Percentiles rank a stretch among this genome's conserved stretches.
Evolutionary conservation across 129 eudicot species (phyloP).

Genomic region (Flaveria robusta): DNA sequence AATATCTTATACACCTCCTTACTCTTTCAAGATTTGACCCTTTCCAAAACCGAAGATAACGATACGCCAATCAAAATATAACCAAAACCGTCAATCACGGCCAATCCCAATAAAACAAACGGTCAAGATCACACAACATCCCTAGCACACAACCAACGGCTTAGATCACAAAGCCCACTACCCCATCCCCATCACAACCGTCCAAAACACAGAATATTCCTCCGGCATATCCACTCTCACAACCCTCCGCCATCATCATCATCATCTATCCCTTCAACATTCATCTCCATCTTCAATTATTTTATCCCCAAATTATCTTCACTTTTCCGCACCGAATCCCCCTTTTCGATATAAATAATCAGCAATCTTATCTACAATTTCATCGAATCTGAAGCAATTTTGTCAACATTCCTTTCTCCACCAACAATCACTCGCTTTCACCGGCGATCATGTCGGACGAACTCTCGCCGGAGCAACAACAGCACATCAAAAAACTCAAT

Average conservation of each 20-base stretch:
- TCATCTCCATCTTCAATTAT: too few relatives aligned
- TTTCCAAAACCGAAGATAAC: neutral
- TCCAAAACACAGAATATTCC: slow-evolving; percentile 31
- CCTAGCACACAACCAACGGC: slow-evolving; percentile 1
- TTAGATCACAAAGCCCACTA: neutral
- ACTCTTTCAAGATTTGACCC: neutral
- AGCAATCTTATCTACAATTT: slow-evolving; percentile 12
- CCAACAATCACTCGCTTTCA: neutral
- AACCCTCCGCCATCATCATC: neutral
- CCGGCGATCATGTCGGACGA: slow-evolving; percentile 32
- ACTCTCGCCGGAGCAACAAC: slow-evolving; percentile 22
- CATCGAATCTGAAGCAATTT: slow-evolving; percentile 22
- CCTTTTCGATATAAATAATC: slow-evolving; percentile 32
- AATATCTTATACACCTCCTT: neutral
- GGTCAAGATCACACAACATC: neutral
- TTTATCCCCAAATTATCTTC: neutral
- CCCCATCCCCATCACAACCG: slow-evolving; percentile 20
- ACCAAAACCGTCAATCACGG: neutral
- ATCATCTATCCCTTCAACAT: too few relatives aligned
- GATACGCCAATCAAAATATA: neutral
- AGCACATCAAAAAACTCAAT: slow-evolving; percentile 43
- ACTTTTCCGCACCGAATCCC: neutral
- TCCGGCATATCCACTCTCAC: slow-evolving; percentile 27
- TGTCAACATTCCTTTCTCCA: slow-evolving; percentile 4
- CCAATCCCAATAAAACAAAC: neutral